Evolutionary conservation across 225 moss, liverwort and hornwort genomes (phyloP).

Genomic region (Marchantia polymorpha): DNA sequence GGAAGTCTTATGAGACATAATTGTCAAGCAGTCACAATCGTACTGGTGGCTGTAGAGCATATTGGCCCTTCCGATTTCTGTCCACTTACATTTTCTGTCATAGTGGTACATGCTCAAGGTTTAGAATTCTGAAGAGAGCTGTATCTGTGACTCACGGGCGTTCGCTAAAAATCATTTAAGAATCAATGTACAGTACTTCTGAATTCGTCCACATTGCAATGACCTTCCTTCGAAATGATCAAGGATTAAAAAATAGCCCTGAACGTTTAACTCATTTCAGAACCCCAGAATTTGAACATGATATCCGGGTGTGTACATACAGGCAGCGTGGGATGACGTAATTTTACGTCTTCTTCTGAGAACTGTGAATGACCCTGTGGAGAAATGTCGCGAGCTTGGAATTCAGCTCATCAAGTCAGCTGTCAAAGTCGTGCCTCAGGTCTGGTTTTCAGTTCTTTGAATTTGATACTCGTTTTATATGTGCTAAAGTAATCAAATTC

Average conservation of each 20-base stretch:
- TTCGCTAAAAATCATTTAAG: not conserved
- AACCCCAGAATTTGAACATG: not conserved
- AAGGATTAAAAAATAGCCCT: not conserved
- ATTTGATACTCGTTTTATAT: not conserved
- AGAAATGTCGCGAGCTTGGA: constrained; percentile 83
- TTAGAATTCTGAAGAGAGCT: no score
- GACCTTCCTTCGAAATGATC: not conserved
- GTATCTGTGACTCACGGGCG: not conserved
- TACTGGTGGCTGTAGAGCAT: no score
- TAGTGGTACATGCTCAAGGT: no score
- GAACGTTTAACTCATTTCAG: not conserved
- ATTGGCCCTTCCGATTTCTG: no score
- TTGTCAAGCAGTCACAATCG: no score
- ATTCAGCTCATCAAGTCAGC: constrained; percentile 63
- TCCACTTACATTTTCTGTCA: no score
- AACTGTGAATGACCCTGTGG: constrained; percentile 59
- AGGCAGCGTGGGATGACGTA: constrained; percentile 77
- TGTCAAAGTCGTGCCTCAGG: constrained; percentile 50
- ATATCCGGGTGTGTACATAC: constrained; percentile 2
- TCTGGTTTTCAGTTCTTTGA: constrained; percentile 7
- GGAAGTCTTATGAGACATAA: not conserved
- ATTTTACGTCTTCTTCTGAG: constrained; percentile 56
- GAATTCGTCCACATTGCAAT: not conserved
- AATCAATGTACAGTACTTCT: not conserved
- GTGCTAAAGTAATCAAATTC: not conserved